Evolutionary conservation across 2,329 filamentous ascomycete species (phyloP).

Genomic region (Camptophora hylomeconis): DNA sequence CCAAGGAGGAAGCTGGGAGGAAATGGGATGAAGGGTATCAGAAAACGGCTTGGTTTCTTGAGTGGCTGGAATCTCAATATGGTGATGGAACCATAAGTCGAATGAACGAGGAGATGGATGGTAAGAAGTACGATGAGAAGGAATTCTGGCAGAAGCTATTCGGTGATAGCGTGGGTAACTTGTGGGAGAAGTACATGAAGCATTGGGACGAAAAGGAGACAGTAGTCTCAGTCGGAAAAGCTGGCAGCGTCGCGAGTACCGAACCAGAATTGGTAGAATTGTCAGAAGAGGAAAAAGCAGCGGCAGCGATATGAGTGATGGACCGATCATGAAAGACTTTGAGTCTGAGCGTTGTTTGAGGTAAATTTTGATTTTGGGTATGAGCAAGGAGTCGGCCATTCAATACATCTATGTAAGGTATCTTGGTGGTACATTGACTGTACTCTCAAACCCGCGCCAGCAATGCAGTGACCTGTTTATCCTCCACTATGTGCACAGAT

Average conservation of each 20-base stretch:
- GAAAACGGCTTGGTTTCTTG: slow-evolving; percentile 79
- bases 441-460: too few relatives aligned
- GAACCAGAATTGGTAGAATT: slow-evolving; percentile 6
- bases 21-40: slow-evolving; percentile 88
- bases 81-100: slow-evolving; percentile 46
- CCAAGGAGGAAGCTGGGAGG: slow-evolving; percentile 32
- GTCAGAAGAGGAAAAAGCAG: slow-evolving; percentile 4
- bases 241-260: slow-evolving; percentile 3
- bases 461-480: too few relatives aligned
- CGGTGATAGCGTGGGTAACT: slow-evolving; percentile 48
- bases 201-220: slow-evolving; percentile 27
- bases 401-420: too few relatives aligned
- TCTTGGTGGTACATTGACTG: too few relatives aligned
- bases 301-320: too few relatives aligned
- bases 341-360: too few relatives aligned
- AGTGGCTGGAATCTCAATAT: slow-evolving; percentile 63
- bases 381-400: too few relatives aligned
- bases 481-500: too few relatives aligned
- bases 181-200: slow-evolving; percentile 63
- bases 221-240: slow-evolving; percentile 1
- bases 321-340: too few relatives aligned
- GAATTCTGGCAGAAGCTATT: slow-evolving; percentile 57
- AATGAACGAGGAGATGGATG: slow-evolving; percentile 54
- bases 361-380: too few relatives aligned
- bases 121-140: slow-evolving; percentile 50